Evolutionary conservation across 495 filamentous ascomycete species (phyloP).

Genomic region (Corynascus novoguineensis): DNA sequence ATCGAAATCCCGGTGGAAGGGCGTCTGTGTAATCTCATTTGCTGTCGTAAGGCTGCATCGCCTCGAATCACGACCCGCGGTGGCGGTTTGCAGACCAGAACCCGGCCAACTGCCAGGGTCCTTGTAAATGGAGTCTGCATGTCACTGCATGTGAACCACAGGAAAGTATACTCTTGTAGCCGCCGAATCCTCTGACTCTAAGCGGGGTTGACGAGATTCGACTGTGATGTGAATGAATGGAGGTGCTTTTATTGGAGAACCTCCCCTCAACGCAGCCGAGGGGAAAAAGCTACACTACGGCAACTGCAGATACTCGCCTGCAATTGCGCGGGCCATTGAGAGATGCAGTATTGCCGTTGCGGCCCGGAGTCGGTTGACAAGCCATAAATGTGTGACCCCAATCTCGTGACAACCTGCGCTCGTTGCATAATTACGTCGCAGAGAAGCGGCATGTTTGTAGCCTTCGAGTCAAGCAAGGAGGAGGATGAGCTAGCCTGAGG

Average conservation of each 20-base stretch:
- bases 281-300: too few species aligned
- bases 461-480: too few species aligned
- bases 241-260: background rate
- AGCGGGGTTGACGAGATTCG: background rate
- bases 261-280: background rate
- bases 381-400: background rate
- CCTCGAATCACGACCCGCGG: slow-evolving; percentile 27
- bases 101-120: background rate
- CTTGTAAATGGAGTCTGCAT: background rate
- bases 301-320: background rate
- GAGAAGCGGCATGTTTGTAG: too few species aligned
- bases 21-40: slow-evolving; percentile 30
- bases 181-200: background rate
- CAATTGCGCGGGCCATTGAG: background rate
- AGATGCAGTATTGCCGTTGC: background rate
- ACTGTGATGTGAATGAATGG: background rate
- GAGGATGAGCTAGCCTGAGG: too few species aligned
- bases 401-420: too few species aligned
- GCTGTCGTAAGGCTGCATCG: slow-evolving; percentile 25
- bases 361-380: background rate
- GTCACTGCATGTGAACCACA: background rate
- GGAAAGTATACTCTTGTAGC: slow-evolving; percentile 2
- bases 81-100: slow-evolving; percentile 16
- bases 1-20: slow-evolving; percentile 21
- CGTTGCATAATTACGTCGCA: too few species aligned